Percentiles rank a stretch among this genome's conserved stretches.
Evolutionary conservation across 371 early-diverging fungal species (phyloP).

Genomic region (Phascolomyces articulosus): DNA sequence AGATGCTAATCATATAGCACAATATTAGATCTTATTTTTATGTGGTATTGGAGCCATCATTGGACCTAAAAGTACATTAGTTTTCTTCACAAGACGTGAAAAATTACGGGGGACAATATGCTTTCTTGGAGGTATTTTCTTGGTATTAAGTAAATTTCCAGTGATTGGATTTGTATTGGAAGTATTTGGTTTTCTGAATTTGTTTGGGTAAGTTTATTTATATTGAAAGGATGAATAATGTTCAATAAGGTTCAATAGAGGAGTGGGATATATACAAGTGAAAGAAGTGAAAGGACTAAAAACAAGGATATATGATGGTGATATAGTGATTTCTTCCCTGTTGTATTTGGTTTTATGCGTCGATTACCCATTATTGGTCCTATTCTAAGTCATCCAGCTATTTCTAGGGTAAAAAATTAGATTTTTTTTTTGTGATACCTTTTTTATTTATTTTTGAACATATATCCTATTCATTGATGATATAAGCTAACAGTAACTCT

Average conservation of each 20-base stretch:
- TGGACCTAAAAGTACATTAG: conserved; percentile 82
- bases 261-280: too few species aligned
- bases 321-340: conserved; percentile 95
- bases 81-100: conserved; percentile 81
- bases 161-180: conserved; percentile 91
- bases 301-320: too few species aligned
- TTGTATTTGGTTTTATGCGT: conserved; percentile 85
- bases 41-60: conserved; percentile 88
- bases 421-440: background rate
- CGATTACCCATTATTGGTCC: conserved; percentile 90
- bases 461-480: background rate
- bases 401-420: conserved; percentile 64
- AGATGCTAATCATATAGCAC: too few species aligned
- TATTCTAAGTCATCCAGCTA: conserved; percentile 79
- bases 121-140: conserved; percentile 88
- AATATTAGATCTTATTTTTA: conserved; percentile 85
- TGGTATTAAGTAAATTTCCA: conserved; percentile 89
- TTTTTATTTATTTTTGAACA: background rate
- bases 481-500: too few species aligned
- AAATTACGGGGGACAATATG: conserved; percentile 89
- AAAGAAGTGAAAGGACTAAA: too few species aligned
- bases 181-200: conserved; percentile 92
- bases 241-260: too few species aligned
- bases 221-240: background rate
- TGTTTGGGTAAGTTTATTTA: conserved; percentile 82